These are phyloP conservation scores for Globisporangium perplexum DNA, from an alignment of 352 stramenopile species.

Conservation along the genomic window DNA sequence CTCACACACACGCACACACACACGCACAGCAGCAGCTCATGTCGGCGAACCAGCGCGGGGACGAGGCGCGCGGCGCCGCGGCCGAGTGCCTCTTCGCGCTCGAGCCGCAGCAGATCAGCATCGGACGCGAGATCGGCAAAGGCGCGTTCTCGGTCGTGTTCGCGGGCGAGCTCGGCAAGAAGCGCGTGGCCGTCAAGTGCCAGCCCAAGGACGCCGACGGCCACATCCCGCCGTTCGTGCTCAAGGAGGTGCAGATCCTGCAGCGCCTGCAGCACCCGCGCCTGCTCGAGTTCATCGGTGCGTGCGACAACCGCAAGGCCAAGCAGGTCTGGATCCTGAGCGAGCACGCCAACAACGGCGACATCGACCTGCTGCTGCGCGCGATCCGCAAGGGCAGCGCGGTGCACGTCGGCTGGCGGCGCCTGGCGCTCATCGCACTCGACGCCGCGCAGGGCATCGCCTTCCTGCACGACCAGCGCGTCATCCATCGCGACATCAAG, in stretches of 20 bases:
- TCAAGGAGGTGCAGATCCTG: conserved; percentile 74
- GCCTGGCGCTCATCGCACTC: conserved; percentile 59
- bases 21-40: conserved; percentile 6
- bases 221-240: conserved; percentile 64
- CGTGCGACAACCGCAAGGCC: conserved; percentile 57
- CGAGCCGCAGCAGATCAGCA: conserved; percentile 53
- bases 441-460: conserved; percentile 88
- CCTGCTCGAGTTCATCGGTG: conserved; percentile 72
- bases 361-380: conserved; percentile 66
- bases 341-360: conserved; percentile 70
- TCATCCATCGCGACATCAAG: conserved; percentile 87
- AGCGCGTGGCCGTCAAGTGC: conserved; percentile 80
- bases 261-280: conserved; percentile 59
- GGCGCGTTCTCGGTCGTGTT: conserved; percentile 82
- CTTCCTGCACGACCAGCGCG: conserved; percentile 90
- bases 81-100: conserved; percentile 42
- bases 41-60: conserved; percentile 27
- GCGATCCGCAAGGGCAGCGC: conserved; percentile 38
- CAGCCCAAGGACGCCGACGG: conserved; percentile 75
- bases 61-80: conserved; percentile 16
- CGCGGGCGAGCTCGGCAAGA: conserved; percentile 59
- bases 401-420: conserved; percentile 52
- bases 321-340: conserved; percentile 84
- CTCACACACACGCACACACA: too few species aligned
- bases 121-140: conserved; percentile 80